Percentiles rank a stretch among this genome's conserved stretches.
Evolutionary conservation across 257 asterid species (phyloP).

Genomic region (Nicotiana knightiana): DNA sequence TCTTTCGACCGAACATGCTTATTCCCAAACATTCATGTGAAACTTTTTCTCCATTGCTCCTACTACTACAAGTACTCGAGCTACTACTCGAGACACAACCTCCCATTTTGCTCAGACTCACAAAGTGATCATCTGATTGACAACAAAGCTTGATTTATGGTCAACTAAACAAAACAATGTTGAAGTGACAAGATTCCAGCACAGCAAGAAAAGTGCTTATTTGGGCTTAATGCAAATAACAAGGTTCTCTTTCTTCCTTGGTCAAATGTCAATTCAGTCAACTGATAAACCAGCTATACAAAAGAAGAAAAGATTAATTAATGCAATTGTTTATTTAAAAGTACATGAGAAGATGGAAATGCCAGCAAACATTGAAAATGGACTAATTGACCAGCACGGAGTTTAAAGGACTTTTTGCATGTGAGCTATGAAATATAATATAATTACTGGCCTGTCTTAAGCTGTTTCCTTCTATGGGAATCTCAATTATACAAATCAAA

Average conservation of each 20-base stretch:
- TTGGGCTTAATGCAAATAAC: conserved; percentile 7
- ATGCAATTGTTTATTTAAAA: conserved; percentile 19
- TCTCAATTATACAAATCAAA: conserved; percentile 40
- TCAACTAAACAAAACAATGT: conserved; percentile 13
- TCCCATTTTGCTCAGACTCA: conserved; percentile 65
- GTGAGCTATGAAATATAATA: conserved; percentile 47
- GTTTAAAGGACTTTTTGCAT: conserved; percentile 44
- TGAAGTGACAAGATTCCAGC: conserved; percentile 31
- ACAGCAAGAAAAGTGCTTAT: conserved; percentile 18
- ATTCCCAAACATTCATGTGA: conserved; percentile 61
- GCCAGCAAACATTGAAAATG: conserved; percentile 21
- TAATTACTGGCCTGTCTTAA: conserved; percentile 40
- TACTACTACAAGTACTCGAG: conserved; percentile 63
- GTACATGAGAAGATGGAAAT: conserved; percentile 25
- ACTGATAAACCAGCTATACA: conserved; percentile 45
- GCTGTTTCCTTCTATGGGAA: conserved; percentile 48
- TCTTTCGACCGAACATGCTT: conserved; percentile 49
- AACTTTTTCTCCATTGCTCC: conserved; percentile 63
- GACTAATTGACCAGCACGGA: conserved; percentile 27
- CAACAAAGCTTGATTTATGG: conserved; percentile 12
- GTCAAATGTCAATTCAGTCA: conserved; percentile 44
- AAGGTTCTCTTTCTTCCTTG: conserved; percentile 21
- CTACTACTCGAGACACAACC: conserved; percentile 84
- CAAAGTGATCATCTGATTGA: conserved; percentile 39
- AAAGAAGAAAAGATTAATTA: conserved; percentile 35